Evolutionary conservation across 768 basidiomycete species (phyloP), one percentile per base, ranked within the genome.

Genomic region (Tricholoma bakamatsutake): DNA sequence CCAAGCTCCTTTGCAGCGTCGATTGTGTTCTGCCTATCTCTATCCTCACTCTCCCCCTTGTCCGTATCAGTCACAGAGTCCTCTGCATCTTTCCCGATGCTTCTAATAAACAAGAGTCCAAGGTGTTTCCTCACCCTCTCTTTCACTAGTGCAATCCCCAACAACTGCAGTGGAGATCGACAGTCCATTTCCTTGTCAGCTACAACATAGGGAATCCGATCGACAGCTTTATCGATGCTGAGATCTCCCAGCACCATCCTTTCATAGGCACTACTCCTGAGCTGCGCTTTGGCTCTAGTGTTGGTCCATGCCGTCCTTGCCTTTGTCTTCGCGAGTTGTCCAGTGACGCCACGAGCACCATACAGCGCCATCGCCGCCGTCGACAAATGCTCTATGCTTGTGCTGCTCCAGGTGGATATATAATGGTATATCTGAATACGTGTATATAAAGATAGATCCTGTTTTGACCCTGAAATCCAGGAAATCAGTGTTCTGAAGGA

Each of bases 1-100:
- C 87, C 86, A 5, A 91, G 77, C 53, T 83, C 81, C 46, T 75
- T 76, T 18, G 85, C 84, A 24, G 81, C 81, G 6, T 80, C 79
- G 37, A 89, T 66, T 0, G 83, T 83, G 31, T 68, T 71, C 52
- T 69, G 66, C 66, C 78, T 74, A 59, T 77, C 77, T 30, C 67
- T 61, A 49, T 67, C 49, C 35, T 65, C 62, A n/a, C 58, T 55
- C 21, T 69, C 73, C 47, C 62, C 66, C 61, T 72, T 72, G 48
- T 69, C 68, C 27, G 21, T 31, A 12, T 64, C 50, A 64, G 59
- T 54, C 54, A 69, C 69, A 28, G 68, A 69, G 33, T 71, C 70
- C 21, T 73, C 67, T 30, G 67, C 66, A 48, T 67, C 56, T 37
- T 28, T 39, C 8, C 50, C 56, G 8, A 77, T 76, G 13, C 65